Conservation (phyloP, 805 yeast species). For the Isabelozyma pseudorhagii region DNA sequence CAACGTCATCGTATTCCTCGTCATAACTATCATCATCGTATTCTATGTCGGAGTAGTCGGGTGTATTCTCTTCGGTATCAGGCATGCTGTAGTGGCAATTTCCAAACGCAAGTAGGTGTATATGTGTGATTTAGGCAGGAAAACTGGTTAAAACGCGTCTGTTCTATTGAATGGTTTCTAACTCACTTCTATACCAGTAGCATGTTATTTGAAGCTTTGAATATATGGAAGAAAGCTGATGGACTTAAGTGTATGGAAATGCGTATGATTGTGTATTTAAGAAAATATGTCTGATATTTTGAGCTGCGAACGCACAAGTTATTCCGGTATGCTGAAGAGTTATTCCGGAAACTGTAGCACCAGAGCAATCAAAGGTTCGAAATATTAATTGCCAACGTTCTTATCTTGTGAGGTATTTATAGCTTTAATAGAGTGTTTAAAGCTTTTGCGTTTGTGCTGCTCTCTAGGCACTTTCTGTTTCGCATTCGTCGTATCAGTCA, state of each 20-base stretch:
- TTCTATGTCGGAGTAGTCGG: constrained; percentile 10
- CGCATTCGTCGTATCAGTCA: no score
- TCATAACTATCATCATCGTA: constrained; percentile 22
- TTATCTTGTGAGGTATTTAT: no score
- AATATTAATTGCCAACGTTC: no score
- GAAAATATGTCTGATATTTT: not conserved
- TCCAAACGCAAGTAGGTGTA: not conserved
- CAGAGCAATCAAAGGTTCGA: no score
- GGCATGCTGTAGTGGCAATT: not conserved
- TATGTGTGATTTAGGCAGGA: not conserved
- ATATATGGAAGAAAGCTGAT: not conserved
- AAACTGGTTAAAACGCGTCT: not conserved
- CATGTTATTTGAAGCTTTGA: not conserved
- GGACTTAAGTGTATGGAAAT: not conserved
- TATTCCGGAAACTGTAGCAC: not conserved
- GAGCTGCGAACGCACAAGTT: not conserved
- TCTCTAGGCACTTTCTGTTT: no score
- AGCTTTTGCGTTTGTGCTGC: no score
- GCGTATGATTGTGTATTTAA: not conserved
- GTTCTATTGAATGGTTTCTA: not conserved
- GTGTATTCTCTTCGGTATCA: constrained; percentile 4
- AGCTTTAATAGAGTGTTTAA: no score
- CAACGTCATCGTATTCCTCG: constrained; percentile 1
- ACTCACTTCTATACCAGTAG: not conserved
- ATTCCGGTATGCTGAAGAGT: not conserved